phyloP scores from a whole-genome alignment of 2,329 filamentous ascomycete species.

The Colletotrichum horii region DNA sequence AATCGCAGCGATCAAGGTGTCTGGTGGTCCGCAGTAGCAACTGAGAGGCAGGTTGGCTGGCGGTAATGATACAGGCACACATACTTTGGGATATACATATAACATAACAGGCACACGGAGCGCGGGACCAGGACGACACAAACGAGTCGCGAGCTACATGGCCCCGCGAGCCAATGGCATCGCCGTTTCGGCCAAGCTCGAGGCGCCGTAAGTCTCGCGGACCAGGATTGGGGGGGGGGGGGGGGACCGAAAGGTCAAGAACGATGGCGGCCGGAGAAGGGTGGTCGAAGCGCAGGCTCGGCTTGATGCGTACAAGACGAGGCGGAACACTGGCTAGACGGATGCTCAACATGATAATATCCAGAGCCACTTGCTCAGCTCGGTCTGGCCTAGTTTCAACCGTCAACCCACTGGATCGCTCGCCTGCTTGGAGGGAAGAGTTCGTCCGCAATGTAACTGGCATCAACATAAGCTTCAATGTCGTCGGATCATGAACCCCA shows the following conservation, averaged over 20 bases:
- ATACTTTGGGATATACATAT: not conserved
- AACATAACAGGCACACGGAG: not conserved
- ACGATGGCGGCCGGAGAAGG: not conserved
- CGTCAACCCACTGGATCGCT: not conserved
- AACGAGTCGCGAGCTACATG: not conserved
- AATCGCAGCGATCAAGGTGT: not conserved
- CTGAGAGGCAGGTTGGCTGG: not conserved
- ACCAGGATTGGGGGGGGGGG: too few relatives aligned
- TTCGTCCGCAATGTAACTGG: not conserved
- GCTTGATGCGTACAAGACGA: not conserved
- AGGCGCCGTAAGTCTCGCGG: slow-evolving; percentile 15
- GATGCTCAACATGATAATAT: not conserved
- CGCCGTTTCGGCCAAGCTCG: slow-evolving; percentile 3
- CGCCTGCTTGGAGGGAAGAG: not conserved
- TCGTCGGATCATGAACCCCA: slow-evolving; percentile 3
- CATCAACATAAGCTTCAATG: not conserved
- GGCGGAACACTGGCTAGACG: not conserved
- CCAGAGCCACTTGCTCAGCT: not conserved
- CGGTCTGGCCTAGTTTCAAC: slow-evolving; percentile 14
- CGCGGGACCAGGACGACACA: not conserved
- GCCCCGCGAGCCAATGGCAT: slow-evolving; percentile 1
- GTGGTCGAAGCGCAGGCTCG: slow-evolving; percentile 5
- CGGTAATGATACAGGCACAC: not conserved
- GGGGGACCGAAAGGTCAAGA: not conserved
- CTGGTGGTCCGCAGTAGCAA: not conserved